Evolutionary conservation across 108 stramenopile genomes (phyloP), one percentile per base, ranked within the genome.

Genomic region (Pseudonitzschia multiseries): DNA sequence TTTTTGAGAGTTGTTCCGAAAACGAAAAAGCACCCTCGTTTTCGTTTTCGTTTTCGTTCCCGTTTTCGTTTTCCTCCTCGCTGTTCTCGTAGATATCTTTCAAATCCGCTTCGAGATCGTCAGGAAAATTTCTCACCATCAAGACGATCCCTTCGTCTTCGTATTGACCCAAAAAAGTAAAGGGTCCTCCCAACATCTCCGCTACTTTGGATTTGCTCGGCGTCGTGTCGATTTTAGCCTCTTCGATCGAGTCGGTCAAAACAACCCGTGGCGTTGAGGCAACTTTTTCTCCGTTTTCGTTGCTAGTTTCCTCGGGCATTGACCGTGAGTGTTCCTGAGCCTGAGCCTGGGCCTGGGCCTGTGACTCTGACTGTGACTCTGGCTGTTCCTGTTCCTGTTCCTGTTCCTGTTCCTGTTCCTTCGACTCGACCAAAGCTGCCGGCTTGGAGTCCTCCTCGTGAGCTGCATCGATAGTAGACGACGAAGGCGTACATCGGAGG

Each of bases 91-190:
- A 68, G 10, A 26, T 61, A 33, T 73, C 50, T 44, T 46, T 31
- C 44, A 56, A 0, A 44, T 57, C 71, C 20, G 54, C 62, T 28
- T 80, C 75, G 17, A 74, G 27, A 36, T 80, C 80, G 33, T 70
- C 57, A 10, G 79, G 79, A 21, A 77, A 62, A 24, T 84, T 69
- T 15, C 89, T 89, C 14, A 88, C 72, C 85, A 95, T 91, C 52
- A 92, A 59, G 50, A 95, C 77, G 48, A 88, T 85, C 28, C 93
- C 91, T 76, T 95, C 93, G 6, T 87, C 87, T 62, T 90, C 89
- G 56, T 88, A 95, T 75, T 95, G 93, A 28, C 93, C 91, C 56
- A 95, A 53, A 72, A 95, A 95, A 12, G 93, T 95, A 54, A 92
- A 84, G 36, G 88, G 85, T 8, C 91, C 91, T 44, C 74, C 74